Percentiles rank a stretch among this genome's conserved stretches.
Conservation (phyloP, 345 rosid genomes). For the Geranium rotundifolium region DNA sequence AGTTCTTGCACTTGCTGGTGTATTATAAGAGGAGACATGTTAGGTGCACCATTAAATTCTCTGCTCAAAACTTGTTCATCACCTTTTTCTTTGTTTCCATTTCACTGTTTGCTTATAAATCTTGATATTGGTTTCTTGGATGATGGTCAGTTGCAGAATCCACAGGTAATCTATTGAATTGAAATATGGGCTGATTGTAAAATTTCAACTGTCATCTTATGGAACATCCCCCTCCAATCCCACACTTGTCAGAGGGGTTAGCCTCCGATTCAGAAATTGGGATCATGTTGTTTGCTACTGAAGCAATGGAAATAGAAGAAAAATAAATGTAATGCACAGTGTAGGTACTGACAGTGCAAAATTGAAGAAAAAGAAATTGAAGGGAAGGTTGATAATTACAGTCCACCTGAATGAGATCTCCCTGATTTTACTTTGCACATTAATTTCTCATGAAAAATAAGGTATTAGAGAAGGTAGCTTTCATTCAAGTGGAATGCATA, state of each 20-base stretch:
- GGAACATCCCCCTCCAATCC: slow-evolving; percentile 5
- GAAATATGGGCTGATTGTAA: slow-evolving; percentile 25
- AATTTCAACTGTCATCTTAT: slow-evolving; percentile 15
- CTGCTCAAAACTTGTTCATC: slow-evolving; percentile 6
- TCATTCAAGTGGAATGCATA: no score
- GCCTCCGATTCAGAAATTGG: neutral
- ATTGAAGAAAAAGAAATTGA: slow-evolving; percentile 21
- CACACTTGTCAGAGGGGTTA: neutral
- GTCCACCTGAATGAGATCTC: slow-evolving; percentile 29
- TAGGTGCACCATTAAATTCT: slow-evolving; percentile 41
- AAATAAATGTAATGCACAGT: slow-evolving; percentile 13
- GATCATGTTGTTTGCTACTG: slow-evolving; percentile 12
- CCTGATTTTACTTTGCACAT: slow-evolving; percentile 9
- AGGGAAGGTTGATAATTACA: slow-evolving; percentile 23
- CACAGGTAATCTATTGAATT: neutral
- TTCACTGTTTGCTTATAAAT: neutral
- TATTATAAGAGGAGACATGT: slow-evolving; percentile 20
- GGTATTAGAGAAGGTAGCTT: neutral
- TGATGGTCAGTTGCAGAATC: neutral
- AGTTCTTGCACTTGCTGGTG: slow-evolving; percentile 9
- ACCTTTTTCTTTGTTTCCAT: neutral
- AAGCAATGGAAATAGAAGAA: slow-evolving; percentile 22
- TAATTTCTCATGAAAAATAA: neutral
- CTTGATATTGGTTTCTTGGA: neutral
- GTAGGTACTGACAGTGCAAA: slow-evolving; percentile 15